Evolutionary conservation across 2,329 filamentous ascomycete genomes (phyloP).

Genomic region (Fusarium veterinarium): DNA sequence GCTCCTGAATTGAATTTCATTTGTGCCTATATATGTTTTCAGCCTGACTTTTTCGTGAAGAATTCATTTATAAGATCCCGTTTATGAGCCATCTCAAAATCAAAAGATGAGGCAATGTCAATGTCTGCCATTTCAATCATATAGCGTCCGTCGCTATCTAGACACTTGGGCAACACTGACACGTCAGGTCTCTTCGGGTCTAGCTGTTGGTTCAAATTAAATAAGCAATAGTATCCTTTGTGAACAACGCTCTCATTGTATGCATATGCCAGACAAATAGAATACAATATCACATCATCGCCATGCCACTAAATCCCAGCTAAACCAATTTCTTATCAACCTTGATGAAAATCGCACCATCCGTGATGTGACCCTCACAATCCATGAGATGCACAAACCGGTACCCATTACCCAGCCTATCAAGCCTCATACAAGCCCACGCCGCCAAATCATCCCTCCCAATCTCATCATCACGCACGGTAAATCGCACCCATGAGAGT

Average conservation of each 20-base stretch:
- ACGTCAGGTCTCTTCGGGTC: too few species aligned
- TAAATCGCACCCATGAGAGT: constrained; percentile 82
- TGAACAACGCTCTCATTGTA: neutral
- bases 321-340: constrained; percentile 69
- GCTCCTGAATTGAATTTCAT: constrained; percentile 6
- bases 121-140: neutral
- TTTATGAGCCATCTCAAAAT: too few species aligned
- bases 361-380: constrained; percentile 70
- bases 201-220: neutral
- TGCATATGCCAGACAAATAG: neutral
- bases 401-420: constrained; percentile 80
- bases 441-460: constrained; percentile 82
- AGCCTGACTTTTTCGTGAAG: neutral
- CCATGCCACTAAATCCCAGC: constrained; percentile 8
- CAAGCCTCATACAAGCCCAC: constrained; percentile 90
- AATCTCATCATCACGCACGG: constrained; percentile 88
- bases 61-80: too few species aligned
- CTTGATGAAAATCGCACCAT: constrained; percentile 78
- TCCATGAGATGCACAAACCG: constrained; percentile 83
- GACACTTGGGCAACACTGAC: neutral
- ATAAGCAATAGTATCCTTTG: neutral
- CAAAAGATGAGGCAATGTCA: too few species aligned
- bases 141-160: too few species aligned
- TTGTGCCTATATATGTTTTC: neutral
- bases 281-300: neutral